phyloP scores from a whole-genome alignment of 495 filamentous ascomycete species.

The Daldinia vernicosa region DNA sequence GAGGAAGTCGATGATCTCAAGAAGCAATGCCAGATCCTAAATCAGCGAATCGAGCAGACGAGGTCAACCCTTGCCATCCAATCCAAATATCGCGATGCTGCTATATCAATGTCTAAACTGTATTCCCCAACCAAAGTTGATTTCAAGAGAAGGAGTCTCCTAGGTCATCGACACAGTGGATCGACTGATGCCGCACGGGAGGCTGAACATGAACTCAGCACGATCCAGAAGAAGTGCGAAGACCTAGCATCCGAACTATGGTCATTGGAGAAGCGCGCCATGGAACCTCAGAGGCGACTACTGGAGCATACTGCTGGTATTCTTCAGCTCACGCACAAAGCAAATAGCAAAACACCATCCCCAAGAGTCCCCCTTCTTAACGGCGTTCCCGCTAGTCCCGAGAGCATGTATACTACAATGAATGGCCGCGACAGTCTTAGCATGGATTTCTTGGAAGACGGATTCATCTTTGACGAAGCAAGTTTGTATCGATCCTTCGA shows the following conservation, averaged over 20 bases:
- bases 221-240: conserved; percentile 83
- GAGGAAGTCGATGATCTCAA: conserved; percentile 93
- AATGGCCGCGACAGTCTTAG: conserved; percentile 62
- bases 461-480: conserved; percentile 77
- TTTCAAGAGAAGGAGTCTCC: conserved; percentile 60
- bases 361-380: conserved; percentile 58
- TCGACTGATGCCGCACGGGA: conserved; percentile 58
- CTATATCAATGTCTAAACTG: conserved; percentile 80
- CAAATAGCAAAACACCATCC: conserved; percentile 44
- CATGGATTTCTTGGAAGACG: conserved; percentile 55
- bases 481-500: conserved; percentile 80
- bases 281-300: conserved; percentile 74
- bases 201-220: conserved; percentile 76
- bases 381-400: conserved; percentile 71
- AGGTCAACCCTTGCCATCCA: conserved; percentile 88
- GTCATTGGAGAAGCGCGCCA: conserved; percentile 73
- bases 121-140: conserved; percentile 62
- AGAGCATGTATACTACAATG: conserved; percentile 70
- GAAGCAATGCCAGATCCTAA: conserved; percentile 76
- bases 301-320: conserved; percentile 94
- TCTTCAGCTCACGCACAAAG: conserved; percentile 84
- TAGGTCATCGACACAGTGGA: conserved; percentile 58
- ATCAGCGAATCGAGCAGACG: conserved; percentile 78
- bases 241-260: conserved; percentile 83
- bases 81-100: conserved; percentile 92